Evolutionary conservation across 1,284 basidiomycete genomes (phyloP), one percentile per base, ranked within the genome.

Genomic region (Schizophyllum commune): DNA sequence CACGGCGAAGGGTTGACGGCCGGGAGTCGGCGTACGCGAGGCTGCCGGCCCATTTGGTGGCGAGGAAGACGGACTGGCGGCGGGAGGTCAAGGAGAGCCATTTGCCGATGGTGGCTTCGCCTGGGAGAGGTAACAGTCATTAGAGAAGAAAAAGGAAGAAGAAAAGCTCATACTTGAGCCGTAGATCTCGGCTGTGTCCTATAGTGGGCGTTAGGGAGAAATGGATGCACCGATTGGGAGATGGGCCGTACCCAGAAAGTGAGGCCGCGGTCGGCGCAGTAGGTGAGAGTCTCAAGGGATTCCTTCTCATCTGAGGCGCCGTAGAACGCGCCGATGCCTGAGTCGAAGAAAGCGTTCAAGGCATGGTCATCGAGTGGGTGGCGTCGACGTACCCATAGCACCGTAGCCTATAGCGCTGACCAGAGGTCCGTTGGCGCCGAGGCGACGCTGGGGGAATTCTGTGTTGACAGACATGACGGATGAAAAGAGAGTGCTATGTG

Each of bases 21-120:
- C 66, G 64, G 64, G 66, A 72, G 68, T 65, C 67, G 19, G 66
- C 57, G 22, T 63, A 62, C 60, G 68, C 65, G 22, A 58, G 60
- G 17, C 64, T 66, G 39, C 72, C 74, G 33, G 68, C 72, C 60
- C 73, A 75, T 57, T 75, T 76, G 9, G 74, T 75, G 20, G 70
- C 69, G 52, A 72, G 66, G 61, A 72, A 72, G 51, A 72, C 68
- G 33, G 72, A 68, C 1, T 64, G 58, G 22, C 71, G 70, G 3
- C 68, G 64, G 6, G 69, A 69, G 20, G 69, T 72, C 51, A 64
- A n/a, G 11, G 59, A 51, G 61, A 72, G 69, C 70, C 71, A 72
- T 34, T 67, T 63, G 5, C 70, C 71, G 20, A 71, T 62, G 7
- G 68, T 55, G 5, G 61, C 64, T 60, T 72, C 69, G 60, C 68